phyloP scores from a whole-genome alignment of 2,329 filamentous ascomycete genomes.

The Canariomyces notabilis region DNA sequence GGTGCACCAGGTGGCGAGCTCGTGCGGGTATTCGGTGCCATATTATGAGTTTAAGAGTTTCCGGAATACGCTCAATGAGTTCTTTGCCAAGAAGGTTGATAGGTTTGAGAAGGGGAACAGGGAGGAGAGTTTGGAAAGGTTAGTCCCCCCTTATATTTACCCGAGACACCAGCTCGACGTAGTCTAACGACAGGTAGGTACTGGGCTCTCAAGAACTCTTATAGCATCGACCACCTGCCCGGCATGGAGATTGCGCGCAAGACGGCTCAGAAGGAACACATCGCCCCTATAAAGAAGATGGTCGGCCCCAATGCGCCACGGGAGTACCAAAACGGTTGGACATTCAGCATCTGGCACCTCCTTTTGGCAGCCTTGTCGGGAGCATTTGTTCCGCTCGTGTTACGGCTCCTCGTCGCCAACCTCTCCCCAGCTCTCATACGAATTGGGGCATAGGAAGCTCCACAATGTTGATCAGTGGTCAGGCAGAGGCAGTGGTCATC shows the following conservation, averaged over 20 bases:
- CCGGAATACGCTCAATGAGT: constrained; percentile 32
- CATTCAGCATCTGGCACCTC: constrained; percentile 17
- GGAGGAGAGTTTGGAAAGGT: constrained; percentile 34
- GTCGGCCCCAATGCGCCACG: constrained; percentile 31
- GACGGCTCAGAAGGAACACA: constrained; percentile 28
- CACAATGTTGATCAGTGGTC: no score
- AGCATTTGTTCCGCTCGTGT: no score
- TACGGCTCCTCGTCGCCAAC: no score
- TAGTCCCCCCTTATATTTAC: not conserved
- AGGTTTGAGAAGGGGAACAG: constrained; percentile 30
- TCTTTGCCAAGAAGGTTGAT: constrained; percentile 30
- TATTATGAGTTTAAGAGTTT: constrained; percentile 36
- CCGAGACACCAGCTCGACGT: no score
- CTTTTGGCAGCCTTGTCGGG: constrained; percentile 15
- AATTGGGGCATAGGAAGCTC: no score
- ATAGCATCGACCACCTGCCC: constrained; percentile 36
- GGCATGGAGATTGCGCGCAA: constrained; percentile 32
- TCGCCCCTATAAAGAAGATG: constrained; percentile 37
- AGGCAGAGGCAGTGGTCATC: no score
- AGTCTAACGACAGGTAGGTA: constrained; percentile 27
- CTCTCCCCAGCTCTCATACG: no score
- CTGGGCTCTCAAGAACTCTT: constrained; percentile 38
- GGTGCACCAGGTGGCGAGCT: constrained; percentile 36
- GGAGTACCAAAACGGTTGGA: constrained; percentile 2
- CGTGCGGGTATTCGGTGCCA: constrained; percentile 38